A percentile compares a stretch with the other conserved stretches of the same genome.
Evolutionary conservation across 306 rosid genomes (phyloP).

Genomic region (Cucurbita moschata): DNA sequence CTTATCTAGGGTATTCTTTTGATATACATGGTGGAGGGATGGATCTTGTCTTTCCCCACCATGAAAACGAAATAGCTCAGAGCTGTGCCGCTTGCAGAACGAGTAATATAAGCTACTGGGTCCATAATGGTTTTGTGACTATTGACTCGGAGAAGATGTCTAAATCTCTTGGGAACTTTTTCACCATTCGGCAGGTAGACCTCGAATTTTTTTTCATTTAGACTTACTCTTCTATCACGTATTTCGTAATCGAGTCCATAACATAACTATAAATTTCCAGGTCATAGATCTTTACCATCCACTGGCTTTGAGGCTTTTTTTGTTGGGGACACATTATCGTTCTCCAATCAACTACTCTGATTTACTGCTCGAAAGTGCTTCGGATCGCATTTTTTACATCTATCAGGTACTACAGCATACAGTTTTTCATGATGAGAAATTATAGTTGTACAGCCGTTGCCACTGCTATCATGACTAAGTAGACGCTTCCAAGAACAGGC

Average conservation of each 20-base stretch:
- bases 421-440: neutral
- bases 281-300: slow-evolving; percentile 88
- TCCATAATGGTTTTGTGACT: slow-evolving; percentile 91
- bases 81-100: slow-evolving; percentile 84
- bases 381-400: slow-evolving; percentile 77
- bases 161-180: slow-evolving; percentile 90
- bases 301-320: slow-evolving; percentile 76
- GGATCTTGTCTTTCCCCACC: slow-evolving; percentile 98
- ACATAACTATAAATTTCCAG: slow-evolving; percentile 22
- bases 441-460: neutral
- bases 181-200: slow-evolving; percentile 86
- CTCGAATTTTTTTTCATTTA: neutral
- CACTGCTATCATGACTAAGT: neutral
- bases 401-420: slow-evolving; percentile 44
- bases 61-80: slow-evolving; percentile 97
- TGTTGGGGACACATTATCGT: slow-evolving; percentile 86
- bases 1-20: slow-evolving; percentile 74
- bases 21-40: slow-evolving; percentile 97
- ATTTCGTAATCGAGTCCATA: no score
- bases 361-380: slow-evolving; percentile 75
- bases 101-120: slow-evolving; percentile 78
- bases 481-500: neutral
- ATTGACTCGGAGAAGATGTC: slow-evolving; percentile 90
- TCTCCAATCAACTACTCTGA: slow-evolving; percentile 86
- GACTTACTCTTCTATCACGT: neutral